Base-by-base conservation (phyloP, 495 filamentous ascomycete species). In the Penicillium desertorum region DNA sequence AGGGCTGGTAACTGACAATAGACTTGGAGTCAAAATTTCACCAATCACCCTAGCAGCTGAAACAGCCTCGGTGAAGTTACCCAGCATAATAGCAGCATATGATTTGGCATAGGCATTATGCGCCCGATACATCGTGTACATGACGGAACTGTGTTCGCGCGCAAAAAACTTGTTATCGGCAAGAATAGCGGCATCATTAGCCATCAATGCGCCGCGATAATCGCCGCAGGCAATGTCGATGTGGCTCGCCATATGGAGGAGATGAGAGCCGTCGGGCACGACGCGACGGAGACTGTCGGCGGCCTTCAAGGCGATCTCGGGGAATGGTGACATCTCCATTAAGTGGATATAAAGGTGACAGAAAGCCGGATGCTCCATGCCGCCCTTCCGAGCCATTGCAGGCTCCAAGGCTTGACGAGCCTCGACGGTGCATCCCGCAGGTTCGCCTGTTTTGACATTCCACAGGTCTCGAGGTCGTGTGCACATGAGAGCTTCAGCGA, bases 191-290 rank as follows among this genome's bases (percentile, higher is more conserved):
- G 14, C 16, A 42, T 42, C 16, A 42, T 42, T 42, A 6, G 45
- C 22, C 4, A 27, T 14, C 22, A 29, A 17, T 16, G 45, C 22
- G 5, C 25, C 23, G 23, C 45, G 23, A 11, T 29, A 46, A 29
- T 46, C 45, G 27, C 39, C 39, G 17, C 39, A 42, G 17, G 39
- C 39, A 42, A 42, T 42, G 39, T 42, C 39, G 39, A 42, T 42
- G 39, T 42, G 39, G 14, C 16, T n/a, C 4, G 39, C 16, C 39
- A 42, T 42, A 9, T 42, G 39, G 16, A n/a, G 39, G 5, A 42
- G 17, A 19, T 42, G 39, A 19, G 39, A 42, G 14, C 16, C 39
- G 17, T 42, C 39, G 14, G 16, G 16, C 14, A 19, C 39, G 16
- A 42, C 6, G 39, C 14, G 17, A n/a, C 39, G 39, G 16, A 42